phyloP scores from a whole-genome alignment of 2,329 filamentous ascomycete genomes.

The Fusarium sp. region DNA sequence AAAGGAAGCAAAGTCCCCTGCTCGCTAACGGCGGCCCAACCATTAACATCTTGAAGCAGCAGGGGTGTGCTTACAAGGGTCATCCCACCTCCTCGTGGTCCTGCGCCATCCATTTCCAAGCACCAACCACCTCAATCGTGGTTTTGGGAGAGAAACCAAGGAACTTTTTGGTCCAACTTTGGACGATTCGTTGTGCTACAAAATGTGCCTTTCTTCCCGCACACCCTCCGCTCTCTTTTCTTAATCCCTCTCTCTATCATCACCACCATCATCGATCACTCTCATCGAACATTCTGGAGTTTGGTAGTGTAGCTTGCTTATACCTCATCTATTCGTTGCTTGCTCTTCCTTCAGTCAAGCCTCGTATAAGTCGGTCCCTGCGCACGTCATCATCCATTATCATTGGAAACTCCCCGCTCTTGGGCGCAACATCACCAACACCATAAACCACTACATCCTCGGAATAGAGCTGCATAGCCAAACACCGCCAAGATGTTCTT shows the following conservation, averaged over 20 bases:
- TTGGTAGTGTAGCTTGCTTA: constrained; percentile 9
- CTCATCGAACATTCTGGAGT: constrained; percentile 1
- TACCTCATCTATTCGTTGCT: neutral
- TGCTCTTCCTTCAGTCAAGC: neutral
- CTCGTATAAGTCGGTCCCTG: constrained; percentile 26
- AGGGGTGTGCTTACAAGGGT: constrained; percentile 36
- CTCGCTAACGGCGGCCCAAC: constrained; percentile 26
- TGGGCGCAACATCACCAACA: constrained; percentile 9
- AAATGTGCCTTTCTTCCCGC: constrained; percentile 31
- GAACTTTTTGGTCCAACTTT: constrained; percentile 23
- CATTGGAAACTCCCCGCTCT: constrained; percentile 2
- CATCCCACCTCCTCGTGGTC: constrained; percentile 34
- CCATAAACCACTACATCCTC: neutral
- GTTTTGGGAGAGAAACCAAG: constrained; percentile 12
- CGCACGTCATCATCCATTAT: constrained; percentile 14
- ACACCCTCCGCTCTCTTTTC: constrained; percentile 24
- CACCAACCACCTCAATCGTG: constrained; percentile 37
- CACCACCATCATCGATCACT: constrained; percentile 14
- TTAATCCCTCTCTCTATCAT: constrained; percentile 7
- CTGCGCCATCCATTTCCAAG: constrained; percentile 43
- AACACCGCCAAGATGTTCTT: constrained; percentile 69
- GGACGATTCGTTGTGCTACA: constrained; percentile 29
- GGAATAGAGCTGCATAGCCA: constrained; percentile 7
- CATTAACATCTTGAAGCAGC: constrained; percentile 27
- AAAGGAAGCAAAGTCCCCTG: constrained; percentile 10